Evolutionary conservation across 441 rosid genomes (phyloP).

Genomic region (Erodium texanum): DNA sequence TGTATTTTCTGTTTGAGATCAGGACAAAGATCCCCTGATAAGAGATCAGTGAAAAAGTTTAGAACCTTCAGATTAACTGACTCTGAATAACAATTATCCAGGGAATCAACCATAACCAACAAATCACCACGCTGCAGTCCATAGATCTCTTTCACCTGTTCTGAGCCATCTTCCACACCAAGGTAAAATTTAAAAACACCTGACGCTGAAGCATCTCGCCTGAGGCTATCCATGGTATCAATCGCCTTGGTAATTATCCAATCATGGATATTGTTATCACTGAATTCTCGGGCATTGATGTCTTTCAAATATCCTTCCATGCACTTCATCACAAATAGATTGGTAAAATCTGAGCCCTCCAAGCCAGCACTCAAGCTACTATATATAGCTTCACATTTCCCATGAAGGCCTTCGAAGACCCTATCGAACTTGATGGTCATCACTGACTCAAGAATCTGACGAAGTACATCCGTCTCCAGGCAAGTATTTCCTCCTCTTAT

Average conservation of each 20-base stretch:
- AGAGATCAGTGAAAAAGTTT: conserved; percentile 73
- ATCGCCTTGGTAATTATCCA: conserved; percentile 63
- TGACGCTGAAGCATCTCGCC: conserved; percentile 63
- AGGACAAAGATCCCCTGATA: conserved; percentile 59
- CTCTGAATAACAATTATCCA: conserved; percentile 72
- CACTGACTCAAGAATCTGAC: conserved; percentile 56
- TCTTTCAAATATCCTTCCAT: conserved; percentile 74
- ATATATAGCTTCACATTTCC: conserved; percentile 65
- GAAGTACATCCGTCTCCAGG: conserved; percentile 42
- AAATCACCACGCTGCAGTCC: conserved; percentile 60
- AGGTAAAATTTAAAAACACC: conserved; percentile 55
- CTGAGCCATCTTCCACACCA: conserved; percentile 49
- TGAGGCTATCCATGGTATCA: conserved; percentile 66
- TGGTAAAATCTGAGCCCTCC: conserved; percentile 53
- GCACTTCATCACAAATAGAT: conserved; percentile 66
- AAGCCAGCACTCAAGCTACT: conserved; percentile 40
- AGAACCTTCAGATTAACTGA: conserved; percentile 76
- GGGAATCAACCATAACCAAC: conserved; percentile 66
- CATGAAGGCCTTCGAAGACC: conserved; percentile 60
- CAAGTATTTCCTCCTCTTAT: conserved; percentile 30
- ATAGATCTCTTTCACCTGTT: conserved; percentile 39
- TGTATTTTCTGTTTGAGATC: conserved; percentile 60
- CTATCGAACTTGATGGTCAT: conserved; percentile 72
- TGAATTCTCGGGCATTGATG: conserved; percentile 42
- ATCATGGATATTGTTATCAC: conserved; percentile 55